These are phyloP conservation scores for Talaromyces liani DNA, from an alignment of 495 filamentous ascomycete genomes.

Conservation along the genomic window DNA sequence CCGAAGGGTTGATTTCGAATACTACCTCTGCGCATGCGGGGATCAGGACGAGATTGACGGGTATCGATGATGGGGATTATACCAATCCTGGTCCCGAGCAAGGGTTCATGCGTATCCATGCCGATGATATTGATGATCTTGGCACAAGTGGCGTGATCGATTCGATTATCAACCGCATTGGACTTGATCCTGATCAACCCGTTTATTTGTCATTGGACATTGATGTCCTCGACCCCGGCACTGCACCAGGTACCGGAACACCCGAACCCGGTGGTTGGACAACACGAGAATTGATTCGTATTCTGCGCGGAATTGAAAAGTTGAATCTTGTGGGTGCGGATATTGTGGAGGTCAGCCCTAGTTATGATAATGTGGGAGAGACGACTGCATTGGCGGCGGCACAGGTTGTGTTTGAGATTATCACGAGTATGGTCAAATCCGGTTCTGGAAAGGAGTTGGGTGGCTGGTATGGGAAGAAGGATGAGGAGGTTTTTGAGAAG, in stretches of 20 bases:
- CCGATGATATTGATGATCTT: conserved; percentile 68
- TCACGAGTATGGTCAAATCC: conserved; percentile 71
- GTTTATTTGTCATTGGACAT: conserved; percentile 72
- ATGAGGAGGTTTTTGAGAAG: conserved; percentile 18
- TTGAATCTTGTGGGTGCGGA: conserved; percentile 68
- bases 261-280: conserved; percentile 73
- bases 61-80: conserved; percentile 59
- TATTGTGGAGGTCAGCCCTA: conserved; percentile 81
- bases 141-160: conserved; percentile 49
- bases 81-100: conserved; percentile 46
- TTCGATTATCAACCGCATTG: conserved; percentile 49
- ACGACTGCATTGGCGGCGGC: conserved; percentile 79
- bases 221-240: conserved; percentile 65
- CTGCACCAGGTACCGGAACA: conserved; percentile 66
- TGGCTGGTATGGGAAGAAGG: conserved; percentile 36
- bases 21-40: conserved; percentile 68
- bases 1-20: conserved; percentile 66
- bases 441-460: conserved; percentile 42
- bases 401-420: conserved; percentile 73
- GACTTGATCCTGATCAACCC: conserved; percentile 55
- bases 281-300: conserved; percentile 61
- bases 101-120: conserved; percentile 57
- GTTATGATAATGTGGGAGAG: conserved; percentile 78
- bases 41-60: conserved; percentile 63
- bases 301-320: conserved; percentile 60